A percentile compares a stretch with the other conserved stretches of the same genome.
Evolutionary conservation across 192 early-diverging fungal genomes (phyloP).

Genomic region (Linnemannia zychae): DNA sequence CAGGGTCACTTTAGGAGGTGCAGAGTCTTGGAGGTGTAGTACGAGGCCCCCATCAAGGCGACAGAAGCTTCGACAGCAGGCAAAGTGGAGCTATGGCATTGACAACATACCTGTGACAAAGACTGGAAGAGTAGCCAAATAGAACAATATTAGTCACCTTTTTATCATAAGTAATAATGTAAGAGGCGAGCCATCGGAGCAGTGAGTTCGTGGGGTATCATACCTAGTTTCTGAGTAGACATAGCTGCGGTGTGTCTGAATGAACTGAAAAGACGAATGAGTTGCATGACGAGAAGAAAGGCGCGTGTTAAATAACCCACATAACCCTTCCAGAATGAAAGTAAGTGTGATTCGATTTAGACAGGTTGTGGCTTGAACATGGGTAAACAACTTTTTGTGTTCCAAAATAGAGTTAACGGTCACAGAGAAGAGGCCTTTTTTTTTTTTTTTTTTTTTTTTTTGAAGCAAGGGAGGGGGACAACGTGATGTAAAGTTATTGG

Average conservation of each 20-base stretch:
- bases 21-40: not conserved
- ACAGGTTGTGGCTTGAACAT: not conserved
- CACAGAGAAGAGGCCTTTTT: not conserved
- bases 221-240: conserved; percentile 10
- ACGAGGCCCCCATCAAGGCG: not conserved
- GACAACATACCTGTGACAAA: conserved; percentile 26
- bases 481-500: no score
- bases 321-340: not conserved
- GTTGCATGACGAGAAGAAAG: not conserved
- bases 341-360: not conserved
- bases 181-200: no score
- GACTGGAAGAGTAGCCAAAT: conserved; percentile 19
- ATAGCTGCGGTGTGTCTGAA: not conserved
- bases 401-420: not conserved
- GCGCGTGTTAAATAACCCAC: not conserved
- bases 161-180: not conserved
- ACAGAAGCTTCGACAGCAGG: not conserved
- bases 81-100: not conserved
- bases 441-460: not conserved
- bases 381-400: not conserved
- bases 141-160: not conserved
- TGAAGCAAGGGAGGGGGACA: no score
- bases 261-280: not conserved
- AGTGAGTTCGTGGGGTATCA: no score
- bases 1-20: no score